These are phyloP conservation scores for Fagopyrum tataricum DNA, from an alignment of 148 eudicot genomes.

Conservation along the genomic window DNA sequence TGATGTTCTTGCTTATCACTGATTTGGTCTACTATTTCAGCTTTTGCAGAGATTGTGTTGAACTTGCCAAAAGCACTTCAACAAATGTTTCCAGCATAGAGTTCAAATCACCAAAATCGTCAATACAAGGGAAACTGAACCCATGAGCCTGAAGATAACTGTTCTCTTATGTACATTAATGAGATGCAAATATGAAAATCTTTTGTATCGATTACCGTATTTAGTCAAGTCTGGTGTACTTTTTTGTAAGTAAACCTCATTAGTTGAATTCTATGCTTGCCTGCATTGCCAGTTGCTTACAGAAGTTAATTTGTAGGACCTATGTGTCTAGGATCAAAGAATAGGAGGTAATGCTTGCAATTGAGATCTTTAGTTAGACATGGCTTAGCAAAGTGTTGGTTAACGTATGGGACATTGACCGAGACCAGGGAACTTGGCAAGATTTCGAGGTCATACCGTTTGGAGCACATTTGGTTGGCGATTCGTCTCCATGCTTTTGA, in stretches of 20 bases:
- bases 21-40: slow-evolving; percentile 32
- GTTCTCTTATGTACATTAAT: not conserved
- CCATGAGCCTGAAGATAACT: not conserved
- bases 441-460: slow-evolving; percentile 49
- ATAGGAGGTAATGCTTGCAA: not conserved
- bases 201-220: not conserved
- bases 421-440: slow-evolving; percentile 36
- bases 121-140: not conserved
- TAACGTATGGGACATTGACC: slow-evolving; percentile 50
- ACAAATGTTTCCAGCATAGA: slow-evolving; percentile 29
- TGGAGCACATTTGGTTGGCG: slow-evolving; percentile 27
- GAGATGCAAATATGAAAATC: not conserved
- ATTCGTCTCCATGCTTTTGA: slow-evolving; percentile 34
- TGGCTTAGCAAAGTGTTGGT: too few species aligned
- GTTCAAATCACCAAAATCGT: not conserved
- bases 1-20: not conserved
- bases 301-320: not conserved
- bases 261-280: not conserved
- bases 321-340: not conserved
- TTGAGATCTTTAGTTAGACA: not conserved
- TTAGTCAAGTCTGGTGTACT: not conserved
- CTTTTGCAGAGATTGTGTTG: slow-evolving; percentile 91
- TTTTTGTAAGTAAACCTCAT: not conserved
- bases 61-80: slow-evolving; percentile 69
- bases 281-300: not conserved